Evolutionary conservation across 345 rosid genomes (phyloP).

Genomic region (Camelina hispida): DNA sequence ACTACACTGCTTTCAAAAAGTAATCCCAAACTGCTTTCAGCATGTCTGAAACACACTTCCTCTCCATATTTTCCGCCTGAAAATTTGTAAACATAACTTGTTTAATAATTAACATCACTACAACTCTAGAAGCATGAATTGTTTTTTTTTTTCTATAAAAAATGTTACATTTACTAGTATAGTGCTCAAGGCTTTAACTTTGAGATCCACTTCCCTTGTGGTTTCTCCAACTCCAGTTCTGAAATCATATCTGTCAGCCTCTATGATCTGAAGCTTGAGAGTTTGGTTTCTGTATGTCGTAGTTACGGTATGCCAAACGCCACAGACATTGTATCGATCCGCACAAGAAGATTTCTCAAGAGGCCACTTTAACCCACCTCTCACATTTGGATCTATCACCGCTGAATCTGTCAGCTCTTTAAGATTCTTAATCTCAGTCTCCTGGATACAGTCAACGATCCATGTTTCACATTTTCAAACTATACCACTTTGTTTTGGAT

Average conservation of each 20-base stretch:
- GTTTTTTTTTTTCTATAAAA: neutral
- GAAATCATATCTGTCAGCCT: conserved; percentile 65
- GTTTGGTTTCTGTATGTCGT: conserved; percentile 47
- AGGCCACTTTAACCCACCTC: conserved; percentile 78
- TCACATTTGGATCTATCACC: conserved; percentile 56
- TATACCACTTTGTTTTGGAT: too few species aligned
- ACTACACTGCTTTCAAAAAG: conserved; percentile 24
- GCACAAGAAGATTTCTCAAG: conserved; percentile 50
- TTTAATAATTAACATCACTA: neutral
- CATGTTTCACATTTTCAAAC: too few species aligned
- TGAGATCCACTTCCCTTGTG: conserved; percentile 49
- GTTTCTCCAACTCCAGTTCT: conserved; percentile 47
- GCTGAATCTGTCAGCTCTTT: conserved; percentile 47
- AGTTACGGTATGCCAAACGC: conserved; percentile 54
- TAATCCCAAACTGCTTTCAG: conserved; percentile 19
- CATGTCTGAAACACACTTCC: conserved; percentile 32
- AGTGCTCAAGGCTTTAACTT: conserved; percentile 47
- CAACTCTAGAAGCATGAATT: neutral
- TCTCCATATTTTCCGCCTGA: conserved; percentile 30
- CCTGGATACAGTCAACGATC: too few species aligned
- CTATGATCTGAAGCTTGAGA: conserved; percentile 54
- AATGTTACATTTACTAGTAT: conserved; percentile 35
- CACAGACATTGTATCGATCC: conserved; percentile 50
- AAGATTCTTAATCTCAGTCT: too few species aligned
- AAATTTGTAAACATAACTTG: neutral